Percentiles rank a stretch among this genome's conserved stretches.
Evolutionary conservation across 139 green algal genomes (phyloP).

Genomic region (Spirogloea muscicola): DNA sequence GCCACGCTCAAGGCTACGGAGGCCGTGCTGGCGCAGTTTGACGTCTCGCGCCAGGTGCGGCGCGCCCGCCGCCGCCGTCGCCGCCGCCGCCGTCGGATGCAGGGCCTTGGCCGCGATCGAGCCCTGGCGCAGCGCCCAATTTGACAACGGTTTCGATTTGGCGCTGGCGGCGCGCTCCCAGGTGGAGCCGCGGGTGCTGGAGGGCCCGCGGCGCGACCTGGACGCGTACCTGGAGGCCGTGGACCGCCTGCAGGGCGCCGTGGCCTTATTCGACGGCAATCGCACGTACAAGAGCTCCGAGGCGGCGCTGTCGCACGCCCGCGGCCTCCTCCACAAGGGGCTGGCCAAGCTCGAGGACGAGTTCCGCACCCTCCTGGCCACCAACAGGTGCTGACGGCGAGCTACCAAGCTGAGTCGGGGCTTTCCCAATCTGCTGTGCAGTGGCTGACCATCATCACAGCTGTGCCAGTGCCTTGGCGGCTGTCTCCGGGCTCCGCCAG

Average conservation of each 20-base stretch:
- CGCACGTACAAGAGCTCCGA: slow-evolving; percentile 12
- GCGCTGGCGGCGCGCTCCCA: too few relatives aligned
- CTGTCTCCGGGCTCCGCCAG: neutral
- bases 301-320: slow-evolving; percentile 2
- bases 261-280: neutral
- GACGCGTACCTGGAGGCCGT: slow-evolving; percentile 4
- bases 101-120: too few relatives aligned
- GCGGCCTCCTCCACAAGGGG: slow-evolving; percentile 13
- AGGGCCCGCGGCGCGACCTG: neutral
- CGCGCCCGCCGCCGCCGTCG: too few relatives aligned
- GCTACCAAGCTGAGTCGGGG: neutral
- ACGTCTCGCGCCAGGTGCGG: too few relatives aligned
- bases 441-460: neutral
- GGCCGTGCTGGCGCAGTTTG: too few relatives aligned
- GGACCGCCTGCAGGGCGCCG: slow-evolving; percentile 1
- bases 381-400: slow-evolving; percentile 11
- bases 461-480: neutral
- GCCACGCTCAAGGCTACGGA: too few relatives aligned
- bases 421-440: neutral
- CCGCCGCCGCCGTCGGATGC: too few relatives aligned
- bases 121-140: too few relatives aligned
- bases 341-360: slow-evolving; percentile 30
- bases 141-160: too few relatives aligned
- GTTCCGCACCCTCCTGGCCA: slow-evolving; percentile 14
- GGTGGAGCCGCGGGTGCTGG: slow-evolving; percentile 29